Evolutionary conservation across 805 yeast species (phyloP), one percentile per base, ranked within the genome.

Genomic region (Lachancea dasiensis): DNA sequence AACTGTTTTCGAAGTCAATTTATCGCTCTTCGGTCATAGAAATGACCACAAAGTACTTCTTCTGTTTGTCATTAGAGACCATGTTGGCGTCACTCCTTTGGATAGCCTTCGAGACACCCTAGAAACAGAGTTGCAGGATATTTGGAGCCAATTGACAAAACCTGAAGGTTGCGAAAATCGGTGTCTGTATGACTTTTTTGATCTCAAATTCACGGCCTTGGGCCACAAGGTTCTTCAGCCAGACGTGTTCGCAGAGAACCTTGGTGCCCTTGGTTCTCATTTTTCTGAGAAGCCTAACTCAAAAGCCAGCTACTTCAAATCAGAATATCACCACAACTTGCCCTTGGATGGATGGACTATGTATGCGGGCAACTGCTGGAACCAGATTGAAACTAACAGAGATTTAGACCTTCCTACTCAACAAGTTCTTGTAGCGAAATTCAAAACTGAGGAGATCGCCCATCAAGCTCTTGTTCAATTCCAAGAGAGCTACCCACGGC

Each of bases 261-360:
- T 86, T 10, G 68, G 64, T 34, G 42, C 55, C 3, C 68, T 90
- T 44, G 90, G 95, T 24, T 79, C 76, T 45, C 62, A 76, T 26
- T 77, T 90, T 43, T 60, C 67, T 11, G 39, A 45, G 13, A 27
- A 52, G 1, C n/a, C 13, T 19, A 47, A 52, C 3, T 45, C 54
- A 20, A 40, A 52, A 5, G 32, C 52, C 8, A 61, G 65, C 37
- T 66, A 80, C 24, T 86, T 87, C 67, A 73, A 75, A 41, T 69
- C 73, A 2, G 70, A 75, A 33, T 89, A 86, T 58, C 95, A 86
- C 54, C 87, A 92, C 48, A 70, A 73, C 33, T 77, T 92, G 39
- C 98, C 98, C 8, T 70, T 90, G 37, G 98, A 92, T 62, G 97
- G 97, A 17, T 92, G 98, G 97, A 73, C 90, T 3, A 63, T 87